Base-by-base conservation (phyloP, 2,329 filamentous ascomycete species). In the Cladosporium sp. region DNA sequence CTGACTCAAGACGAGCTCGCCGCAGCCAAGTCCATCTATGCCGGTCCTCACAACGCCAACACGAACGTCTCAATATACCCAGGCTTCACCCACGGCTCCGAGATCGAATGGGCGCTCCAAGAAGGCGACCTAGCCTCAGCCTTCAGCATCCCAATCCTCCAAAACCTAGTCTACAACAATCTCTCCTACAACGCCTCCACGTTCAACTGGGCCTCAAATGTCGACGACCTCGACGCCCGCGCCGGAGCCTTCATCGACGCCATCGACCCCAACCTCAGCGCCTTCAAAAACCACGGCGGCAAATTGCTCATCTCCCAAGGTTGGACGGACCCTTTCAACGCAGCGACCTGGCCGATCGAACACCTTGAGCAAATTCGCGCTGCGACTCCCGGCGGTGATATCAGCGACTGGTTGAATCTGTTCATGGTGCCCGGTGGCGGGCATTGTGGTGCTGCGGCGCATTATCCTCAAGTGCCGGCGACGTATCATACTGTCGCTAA, bases 151-250 rank as follows among this genome's bases (percentile, higher is more conserved):
- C 74, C 73, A 1, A 71, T 77, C 9, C 60, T 79, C n/a, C 74
- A 77, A 59, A 76, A 78, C 51, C 66, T 78, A 14, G 73, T 76
- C 5, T 77, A 73, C 59, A 51, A 75, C 42, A 65, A 76, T 55
- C 59, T 75, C 6, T 63, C 52, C 22, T 78, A 74, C 56, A 64
- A 77, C 59, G 58, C 67, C 11, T 59, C 57, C 2, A 63, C 42
- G 2, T 78, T 77, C 61, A 66, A 76, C 56, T 78, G 70, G 69
- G 72, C 67, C 4, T 64, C 63, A 3, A 72, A 77, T 59, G 67
- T 77, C 11, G 64, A 66, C 5, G 56, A 61, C 1, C 62, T 77
- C 2, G 68, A 77, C 60, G 37, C 49, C 11, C 64, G 60, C 9
- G 74, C 73, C 5, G 71, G 72, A 0, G 64, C 61, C 2, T 61